A percentile compares a stretch with the other conserved stretches of the same genome.
These are phyloP conservation scores for Mycena rosella DNA, from an alignment of 768 basidiomycete species.

Conservation along the genomic window DNA sequence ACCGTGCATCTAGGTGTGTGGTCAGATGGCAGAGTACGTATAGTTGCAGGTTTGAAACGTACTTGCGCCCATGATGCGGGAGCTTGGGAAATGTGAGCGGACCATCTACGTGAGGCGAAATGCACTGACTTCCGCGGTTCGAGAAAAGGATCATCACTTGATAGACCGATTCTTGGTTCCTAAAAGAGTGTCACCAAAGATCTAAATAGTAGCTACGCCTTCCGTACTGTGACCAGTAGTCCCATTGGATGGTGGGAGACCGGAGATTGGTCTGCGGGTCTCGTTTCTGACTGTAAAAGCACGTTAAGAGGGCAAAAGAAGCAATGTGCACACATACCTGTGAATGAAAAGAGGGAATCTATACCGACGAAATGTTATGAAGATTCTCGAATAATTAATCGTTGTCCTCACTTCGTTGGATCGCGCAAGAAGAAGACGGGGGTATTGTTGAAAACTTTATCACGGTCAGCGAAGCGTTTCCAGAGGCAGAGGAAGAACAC, in stretches of 20 bases:
- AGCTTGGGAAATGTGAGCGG: conserved; percentile 1
- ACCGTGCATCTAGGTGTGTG: conserved; percentile 28
- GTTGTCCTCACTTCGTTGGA: conserved; percentile 27
- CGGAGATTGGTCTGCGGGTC: conserved; percentile 35
- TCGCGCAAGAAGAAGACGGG: conserved; percentile 33
- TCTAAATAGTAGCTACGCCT: not conserved
- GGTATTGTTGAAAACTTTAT: conserved; percentile 35
- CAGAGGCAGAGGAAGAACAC: not conserved
- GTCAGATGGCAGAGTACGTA: not conserved
- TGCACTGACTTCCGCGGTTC: conserved; percentile 28
- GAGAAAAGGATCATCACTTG: conserved; percentile 35
- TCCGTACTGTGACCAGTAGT: conserved; percentile 38
- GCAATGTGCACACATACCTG: not conserved
- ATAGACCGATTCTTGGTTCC: conserved; percentile 35
- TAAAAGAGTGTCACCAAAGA: not conserved
- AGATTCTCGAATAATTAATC: not conserved
- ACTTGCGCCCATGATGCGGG: conserved; percentile 37
- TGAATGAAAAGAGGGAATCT: conserved; percentile 37
- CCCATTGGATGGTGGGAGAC: conserved; percentile 29
- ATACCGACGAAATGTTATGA: not conserved
- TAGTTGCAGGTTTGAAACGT: not conserved
- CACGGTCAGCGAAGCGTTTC: not conserved
- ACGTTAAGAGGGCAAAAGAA: not conserved
- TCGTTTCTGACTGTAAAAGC: conserved; percentile 26
- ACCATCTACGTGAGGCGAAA: not conserved